Evolutionary conservation across 768 basidiomycete genomes (phyloP), one percentile per base, ranked within the genome.

Genomic region (Mrakia gelida): DNA sequence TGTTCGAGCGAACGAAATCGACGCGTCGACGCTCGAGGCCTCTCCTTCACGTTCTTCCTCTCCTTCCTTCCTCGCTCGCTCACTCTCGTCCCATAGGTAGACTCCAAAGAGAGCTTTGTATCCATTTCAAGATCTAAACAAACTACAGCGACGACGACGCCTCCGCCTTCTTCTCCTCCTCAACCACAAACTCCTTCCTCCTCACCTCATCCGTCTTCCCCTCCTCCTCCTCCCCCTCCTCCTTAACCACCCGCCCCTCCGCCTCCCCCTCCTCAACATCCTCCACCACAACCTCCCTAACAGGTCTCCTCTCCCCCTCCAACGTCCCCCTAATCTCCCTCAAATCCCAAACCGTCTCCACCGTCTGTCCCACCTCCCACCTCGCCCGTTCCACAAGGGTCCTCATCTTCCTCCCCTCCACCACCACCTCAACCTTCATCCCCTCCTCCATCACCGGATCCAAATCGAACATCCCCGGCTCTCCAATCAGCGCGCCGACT

Each of bases 351-450:
- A 65, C 15, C 32, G 9, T 30, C 63, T 38, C 34, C 30, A 38
- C 34, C 0, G n/a, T 13, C 32, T 23, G 8, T 3, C 63, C 63
- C 9, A 65, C 18, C 63, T 65, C 63, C 32, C 9, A 10, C 63
- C 63, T 65, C 63, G 38, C 8, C 63, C 34, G 23, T 11, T 38
- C 30, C 63, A 65, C 63, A 32, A 65, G 15, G 6, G 3, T 9
- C 16, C 63, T 65, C 63, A 65, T 65, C 63, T 65, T 65, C 63
- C 63, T 32, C 21, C 63, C 63, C 32, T 65, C 63, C 63, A 34
- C 63, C 0, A 65, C 30, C 3, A 10, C 15, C 63, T 65, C 63
- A 3, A 65, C 32, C 28, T 16, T 23, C 63, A 30, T 34, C 15
- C 63, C 63, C 10, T 30, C 28, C n/a, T 30, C 30, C 32, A 0